Evolutionary conservation across 176 grass and related monocot species (phyloP).

Genomic region (Triticum timopheevii): DNA sequence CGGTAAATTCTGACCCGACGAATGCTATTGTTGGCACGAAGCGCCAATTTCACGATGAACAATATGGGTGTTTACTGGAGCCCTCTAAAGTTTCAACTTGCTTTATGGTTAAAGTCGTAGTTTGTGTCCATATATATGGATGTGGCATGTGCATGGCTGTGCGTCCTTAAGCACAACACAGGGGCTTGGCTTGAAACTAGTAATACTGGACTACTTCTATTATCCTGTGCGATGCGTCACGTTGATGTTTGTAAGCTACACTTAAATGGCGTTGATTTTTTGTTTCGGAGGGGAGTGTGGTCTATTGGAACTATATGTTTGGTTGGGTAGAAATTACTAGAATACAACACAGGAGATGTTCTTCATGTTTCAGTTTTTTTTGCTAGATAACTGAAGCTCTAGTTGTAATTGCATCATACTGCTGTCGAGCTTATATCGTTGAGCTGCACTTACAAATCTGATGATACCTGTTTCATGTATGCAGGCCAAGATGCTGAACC

Average conservation of each 20-base stretch:
- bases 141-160: not conserved
- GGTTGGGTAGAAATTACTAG: not conserved
- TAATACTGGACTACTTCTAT: not conserved
- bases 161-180: not conserved
- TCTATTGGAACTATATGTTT: not conserved
- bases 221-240: not conserved
- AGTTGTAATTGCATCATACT: not conserved
- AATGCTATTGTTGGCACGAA: not conserved
- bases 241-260: not conserved
- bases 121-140: not conserved
- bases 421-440: not conserved
- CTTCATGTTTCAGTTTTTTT: not conserved
- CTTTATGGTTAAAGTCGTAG: not conserved
- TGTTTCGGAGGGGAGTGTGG: not conserved
- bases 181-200: not conserved
- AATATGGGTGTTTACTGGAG: not conserved
- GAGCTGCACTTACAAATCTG: not conserved
- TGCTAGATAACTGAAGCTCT: not conserved
- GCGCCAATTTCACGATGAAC: not conserved
- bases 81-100: not conserved
- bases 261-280: not conserved
- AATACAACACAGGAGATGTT: not conserved
- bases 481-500: slow-evolving; percentile 34
- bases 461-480: slow-evolving; percentile 1
- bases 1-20: not conserved